These are phyloP conservation scores for Clavispora vitiphila DNA, from an alignment of 805 yeast genomes.

Conservation along the genomic window DNA sequence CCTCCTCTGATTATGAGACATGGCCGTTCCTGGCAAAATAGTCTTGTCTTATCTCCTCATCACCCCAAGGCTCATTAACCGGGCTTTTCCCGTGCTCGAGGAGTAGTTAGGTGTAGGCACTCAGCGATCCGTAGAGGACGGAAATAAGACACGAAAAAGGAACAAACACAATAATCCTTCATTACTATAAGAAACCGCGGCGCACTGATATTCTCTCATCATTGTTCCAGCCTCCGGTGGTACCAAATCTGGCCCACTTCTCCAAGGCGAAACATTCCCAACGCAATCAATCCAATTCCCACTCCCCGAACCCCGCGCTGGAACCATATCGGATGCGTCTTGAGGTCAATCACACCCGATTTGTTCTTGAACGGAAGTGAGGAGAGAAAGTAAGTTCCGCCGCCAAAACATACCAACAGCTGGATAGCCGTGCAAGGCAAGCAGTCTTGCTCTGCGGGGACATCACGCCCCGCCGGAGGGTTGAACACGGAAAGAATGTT, in stretches of 20 bases:
- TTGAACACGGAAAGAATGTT: conserved; percentile 51
- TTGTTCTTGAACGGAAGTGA: conserved; percentile 51
- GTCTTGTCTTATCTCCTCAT: neutral
- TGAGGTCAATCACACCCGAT: conserved; percentile 28
- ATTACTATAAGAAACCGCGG: neutral
- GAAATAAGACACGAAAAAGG: no score
- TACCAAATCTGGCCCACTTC: conserved; percentile 37
- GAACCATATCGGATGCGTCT: conserved; percentile 57
- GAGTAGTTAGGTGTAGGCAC: neutral
- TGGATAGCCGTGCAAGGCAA: conserved; percentile 67
- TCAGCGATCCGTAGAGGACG: no score
- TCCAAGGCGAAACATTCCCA: conserved; percentile 60
- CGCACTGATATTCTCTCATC: no score
- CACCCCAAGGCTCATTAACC: neutral
- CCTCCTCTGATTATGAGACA: neutral
- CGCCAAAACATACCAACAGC: conserved; percentile 50
- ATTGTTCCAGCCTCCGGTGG: conserved; percentile 1
- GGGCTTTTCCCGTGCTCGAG: neutral
- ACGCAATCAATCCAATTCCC: conserved; percentile 51
- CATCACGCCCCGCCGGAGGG: conserved; percentile 42
- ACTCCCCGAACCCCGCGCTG: conserved; percentile 44
- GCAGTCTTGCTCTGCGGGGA: conserved; percentile 48
- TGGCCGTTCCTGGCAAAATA: neutral
- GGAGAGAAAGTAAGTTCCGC: conserved; percentile 58
- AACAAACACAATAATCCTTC: no score